Conservation (phyloP, 2,329 filamentous ascomycete genomes). For the Cladosporium velox region DNA sequence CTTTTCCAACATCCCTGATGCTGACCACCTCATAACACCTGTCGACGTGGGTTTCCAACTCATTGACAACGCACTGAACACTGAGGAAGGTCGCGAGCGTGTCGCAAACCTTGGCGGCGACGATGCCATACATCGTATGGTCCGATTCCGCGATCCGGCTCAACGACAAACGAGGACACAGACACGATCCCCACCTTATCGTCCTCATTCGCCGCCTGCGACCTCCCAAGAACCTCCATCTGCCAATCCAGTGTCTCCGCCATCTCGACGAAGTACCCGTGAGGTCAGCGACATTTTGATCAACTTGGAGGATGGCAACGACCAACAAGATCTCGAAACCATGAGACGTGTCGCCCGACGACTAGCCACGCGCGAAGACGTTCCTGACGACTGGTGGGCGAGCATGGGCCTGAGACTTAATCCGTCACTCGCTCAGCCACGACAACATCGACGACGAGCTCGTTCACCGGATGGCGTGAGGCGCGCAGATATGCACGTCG, state of each 20-base stretch:
- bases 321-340: slow-evolving; percentile 25
- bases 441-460: slow-evolving; percentile 12
- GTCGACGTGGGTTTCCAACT: slow-evolving; percentile 37
- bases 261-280: slow-evolving; percentile 23
- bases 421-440: slow-evolving; percentile 26
- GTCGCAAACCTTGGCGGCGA: slow-evolving; percentile 27
- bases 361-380: slow-evolving; percentile 69
- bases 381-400: slow-evolving; percentile 80
- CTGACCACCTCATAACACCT: slow-evolving; percentile 27
- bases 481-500: slow-evolving; percentile 1
- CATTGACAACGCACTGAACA: slow-evolving; percentile 35
- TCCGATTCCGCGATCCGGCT: background rate
- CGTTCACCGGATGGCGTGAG: slow-evolving; percentile 16
- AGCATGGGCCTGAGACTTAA: slow-evolving; percentile 42
- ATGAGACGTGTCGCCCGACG: slow-evolving; percentile 73
- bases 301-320: slow-evolving; percentile 26
- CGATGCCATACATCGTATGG: slow-evolving; percentile 8
- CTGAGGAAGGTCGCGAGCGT: slow-evolving; percentile 31
- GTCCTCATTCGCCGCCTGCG: background rate
- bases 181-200: slow-evolving; percentile 1
- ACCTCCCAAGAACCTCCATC: slow-evolving; percentile 21
- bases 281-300: slow-evolving; percentile 1
- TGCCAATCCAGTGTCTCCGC: slow-evolving; percentile 27
- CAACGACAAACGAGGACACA: background rate
- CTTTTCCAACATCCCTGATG: slow-evolving; percentile 32